These are phyloP conservation scores for Nicotiana knightiana DNA, from an alignment of 257 asterid species.

Conservation along the genomic window DNA sequence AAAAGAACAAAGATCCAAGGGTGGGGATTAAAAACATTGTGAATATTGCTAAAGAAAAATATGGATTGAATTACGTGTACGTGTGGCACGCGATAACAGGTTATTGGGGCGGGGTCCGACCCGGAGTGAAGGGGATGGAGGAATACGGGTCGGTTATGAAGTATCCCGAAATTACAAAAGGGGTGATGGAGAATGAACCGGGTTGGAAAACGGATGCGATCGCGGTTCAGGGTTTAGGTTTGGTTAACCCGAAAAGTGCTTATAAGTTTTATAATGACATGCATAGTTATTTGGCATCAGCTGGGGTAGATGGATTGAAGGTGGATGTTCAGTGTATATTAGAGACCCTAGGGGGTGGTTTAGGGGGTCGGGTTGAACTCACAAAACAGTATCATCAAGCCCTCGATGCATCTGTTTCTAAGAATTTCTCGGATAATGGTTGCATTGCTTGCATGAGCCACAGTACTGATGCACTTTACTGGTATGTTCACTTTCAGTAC, in stretches of 20 bases:
- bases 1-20: conserved; percentile 35
- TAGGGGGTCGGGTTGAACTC: conserved; percentile 78
- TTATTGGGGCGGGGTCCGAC: conserved; percentile 88
- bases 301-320: conserved; percentile 81
- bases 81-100: conserved; percentile 96
- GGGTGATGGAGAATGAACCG: conserved; percentile 73
- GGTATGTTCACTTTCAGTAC: conserved; percentile 29
- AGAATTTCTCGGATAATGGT: conserved; percentile 69
- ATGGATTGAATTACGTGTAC: conserved; percentile 65
- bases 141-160: conserved; percentile 58
- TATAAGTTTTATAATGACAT: conserved; percentile 67
- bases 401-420: conserved; percentile 75
- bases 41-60: conserved; percentile 61
- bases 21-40: conserved; percentile 64
- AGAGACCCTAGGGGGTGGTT: conserved; percentile 82
- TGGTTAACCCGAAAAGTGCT: conserved; percentile 72
- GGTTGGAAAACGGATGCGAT: conserved; percentile 67
- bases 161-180: conserved; percentile 55
- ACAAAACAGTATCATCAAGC: conserved; percentile 84
- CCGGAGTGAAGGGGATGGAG: conserved; percentile 63
- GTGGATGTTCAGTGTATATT: conserved; percentile 80
- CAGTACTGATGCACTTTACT: conserved; percentile 74
- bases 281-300: conserved; percentile 70
- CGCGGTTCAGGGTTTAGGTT: conserved; percentile 66
- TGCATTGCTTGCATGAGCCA: conserved; percentile 97